These are phyloP conservation scores for Yamadazyma phyllophila DNA, from an alignment of 805 yeast species.

Conservation along the genomic window DNA sequence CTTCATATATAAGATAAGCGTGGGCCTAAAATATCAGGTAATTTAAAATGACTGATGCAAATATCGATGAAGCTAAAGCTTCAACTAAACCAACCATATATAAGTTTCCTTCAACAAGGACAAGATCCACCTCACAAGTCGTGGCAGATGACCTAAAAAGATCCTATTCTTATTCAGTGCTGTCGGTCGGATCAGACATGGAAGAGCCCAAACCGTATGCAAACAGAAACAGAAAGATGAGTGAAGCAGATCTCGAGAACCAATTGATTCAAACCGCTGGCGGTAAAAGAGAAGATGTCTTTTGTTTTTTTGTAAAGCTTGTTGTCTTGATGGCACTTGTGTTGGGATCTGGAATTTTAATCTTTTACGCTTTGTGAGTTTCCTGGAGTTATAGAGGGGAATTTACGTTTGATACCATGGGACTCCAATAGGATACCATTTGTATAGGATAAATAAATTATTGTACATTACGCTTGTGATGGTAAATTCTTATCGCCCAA, in stretches of 20 bases:
- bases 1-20: neutral
- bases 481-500: too few relatives aligned
- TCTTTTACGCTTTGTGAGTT: constrained; percentile 31
- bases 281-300: constrained; percentile 32
- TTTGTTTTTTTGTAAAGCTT: constrained; percentile 30
- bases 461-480: too few relatives aligned
- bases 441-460: too few relatives aligned
- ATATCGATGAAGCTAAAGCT: neutral
- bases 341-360: constrained; percentile 32
- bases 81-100: neutral
- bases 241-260: constrained; percentile 35
- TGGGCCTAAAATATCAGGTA: neutral
- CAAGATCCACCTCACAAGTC: constrained; percentile 13
- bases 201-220: constrained; percentile 8
- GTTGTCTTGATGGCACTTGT: constrained; percentile 28
- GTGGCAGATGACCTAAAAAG: constrained; percentile 9
- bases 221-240: constrained; percentile 25
- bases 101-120: constrained; percentile 6
- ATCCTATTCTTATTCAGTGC: constrained; percentile 12
- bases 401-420: too few relatives aligned
- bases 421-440: too few relatives aligned
- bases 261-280: constrained; percentile 39
- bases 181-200: constrained; percentile 14
- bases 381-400: neutral
- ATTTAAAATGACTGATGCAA: neutral